These are phyloP conservation scores for Eucalyptus sp. DNA, from an alignment of 345 rosid genomes.

Conservation along the genomic window DNA sequence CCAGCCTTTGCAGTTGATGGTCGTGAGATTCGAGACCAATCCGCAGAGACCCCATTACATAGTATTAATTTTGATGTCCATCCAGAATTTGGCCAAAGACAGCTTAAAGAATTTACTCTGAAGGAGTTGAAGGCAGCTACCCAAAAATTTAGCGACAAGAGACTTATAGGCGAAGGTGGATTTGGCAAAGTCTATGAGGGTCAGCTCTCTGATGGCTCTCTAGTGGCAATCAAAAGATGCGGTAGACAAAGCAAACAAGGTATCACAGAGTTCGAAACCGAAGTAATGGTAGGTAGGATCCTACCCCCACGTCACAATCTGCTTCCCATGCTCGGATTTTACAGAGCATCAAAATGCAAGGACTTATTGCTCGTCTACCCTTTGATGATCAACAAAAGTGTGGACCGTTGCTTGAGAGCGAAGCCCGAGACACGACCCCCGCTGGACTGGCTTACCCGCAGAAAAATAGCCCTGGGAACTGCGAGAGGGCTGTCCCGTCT, in stretches of 20 bases:
- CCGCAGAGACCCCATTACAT: background rate
- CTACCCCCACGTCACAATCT: background rate
- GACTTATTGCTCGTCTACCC: background rate
- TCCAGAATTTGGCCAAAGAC: background rate
- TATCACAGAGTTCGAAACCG: background rate
- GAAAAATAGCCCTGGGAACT: background rate
- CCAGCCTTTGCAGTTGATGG: background rate
- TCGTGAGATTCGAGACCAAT: background rate
- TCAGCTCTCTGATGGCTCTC: background rate
- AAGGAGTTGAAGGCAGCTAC: background rate
- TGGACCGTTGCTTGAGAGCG: background rate
- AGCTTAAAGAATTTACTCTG: background rate
- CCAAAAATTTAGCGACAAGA: background rate
- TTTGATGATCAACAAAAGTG: background rate
- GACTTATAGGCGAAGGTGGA: background rate
- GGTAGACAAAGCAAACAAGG: fast-evolving
- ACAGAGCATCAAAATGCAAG: background rate
- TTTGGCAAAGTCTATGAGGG: background rate
- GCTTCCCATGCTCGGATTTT: background rate
- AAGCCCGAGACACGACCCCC: background rate
- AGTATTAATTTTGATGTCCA: background rate
- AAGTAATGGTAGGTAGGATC: fast-evolving
- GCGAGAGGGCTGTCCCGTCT: background rate
- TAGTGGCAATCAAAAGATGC: background rate
- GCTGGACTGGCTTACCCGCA: background rate